Percentiles rank a stretch among this genome's conserved stretches.
These are phyloP conservation scores for Strobilomyces confusus DNA, from an alignment of 768 basidiomycete genomes.

Conservation along the genomic window DNA sequence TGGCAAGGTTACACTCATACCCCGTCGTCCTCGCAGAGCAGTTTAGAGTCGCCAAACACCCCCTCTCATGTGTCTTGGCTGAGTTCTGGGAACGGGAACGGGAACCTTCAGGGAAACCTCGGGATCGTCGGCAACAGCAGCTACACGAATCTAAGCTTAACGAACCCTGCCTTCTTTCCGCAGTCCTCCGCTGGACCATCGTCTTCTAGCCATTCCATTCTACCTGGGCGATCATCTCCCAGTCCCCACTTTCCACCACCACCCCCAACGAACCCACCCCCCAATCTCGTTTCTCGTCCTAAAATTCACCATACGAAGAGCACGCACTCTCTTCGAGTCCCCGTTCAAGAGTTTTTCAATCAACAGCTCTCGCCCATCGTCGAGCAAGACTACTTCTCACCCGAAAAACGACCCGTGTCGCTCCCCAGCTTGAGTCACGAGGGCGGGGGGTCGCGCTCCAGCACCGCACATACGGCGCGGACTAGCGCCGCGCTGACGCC, in stretches of 20 bases:
- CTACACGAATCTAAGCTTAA: constrained; percentile 2
- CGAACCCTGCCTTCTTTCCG: background rate
- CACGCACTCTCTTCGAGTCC: constrained; percentile 41
- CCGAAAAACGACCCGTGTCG: constrained; percentile 37
- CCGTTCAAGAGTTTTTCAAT: constrained; percentile 28
- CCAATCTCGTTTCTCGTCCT: constrained; percentile 26
- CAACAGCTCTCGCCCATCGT: constrained; percentile 60
- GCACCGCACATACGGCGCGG: constrained; percentile 31
- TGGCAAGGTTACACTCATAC: constrained; percentile 32
- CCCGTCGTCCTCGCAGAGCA: constrained; percentile 26
- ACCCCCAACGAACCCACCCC: constrained; percentile 29
- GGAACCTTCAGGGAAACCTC: constrained; percentile 8
- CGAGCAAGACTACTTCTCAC: constrained; percentile 62
- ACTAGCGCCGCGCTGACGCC: constrained; percentile 30
- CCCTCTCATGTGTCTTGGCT: constrained; percentile 43
- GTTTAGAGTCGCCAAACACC: constrained; percentile 31
- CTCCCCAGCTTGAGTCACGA: constrained; percentile 28
- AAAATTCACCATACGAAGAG: constrained; percentile 34
- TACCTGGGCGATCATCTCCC: constrained; percentile 22
- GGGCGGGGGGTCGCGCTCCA: constrained; percentile 24
- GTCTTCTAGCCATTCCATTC: constrained; percentile 13
- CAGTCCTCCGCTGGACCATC: constrained; percentile 6
- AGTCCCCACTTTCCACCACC: constrained; percentile 34
- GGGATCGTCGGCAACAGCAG: constrained; percentile 2
- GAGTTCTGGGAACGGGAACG: constrained; percentile 8